Evolutionary conservation across 2,329 filamentous ascomycete species (phyloP), one percentile per base, ranked within the genome.

Genomic region (Sporothrix luriei): DNA sequence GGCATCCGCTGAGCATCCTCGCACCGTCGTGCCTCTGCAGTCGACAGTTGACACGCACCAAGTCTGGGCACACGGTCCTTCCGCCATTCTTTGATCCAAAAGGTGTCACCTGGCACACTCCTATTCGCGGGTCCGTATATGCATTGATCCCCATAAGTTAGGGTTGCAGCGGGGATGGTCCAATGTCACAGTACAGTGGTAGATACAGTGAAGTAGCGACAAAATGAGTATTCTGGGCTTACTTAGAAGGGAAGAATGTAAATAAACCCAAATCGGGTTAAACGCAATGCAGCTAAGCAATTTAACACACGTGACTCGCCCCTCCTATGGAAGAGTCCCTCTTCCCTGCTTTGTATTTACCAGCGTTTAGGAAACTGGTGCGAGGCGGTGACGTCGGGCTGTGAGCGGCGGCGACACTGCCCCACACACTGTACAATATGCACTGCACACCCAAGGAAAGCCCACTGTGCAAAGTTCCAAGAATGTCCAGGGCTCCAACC

Each of bases 381-480:
- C 38, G 38, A 46, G 57, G 57, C 57, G 57, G 57, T 62, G 57
- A 62, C 57, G 57, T 62, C 57, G 57, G 57, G 33, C 57, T 26
- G 57, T 62, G 57, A 21, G 57, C 38, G 38, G 57, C 57, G 38
- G 57, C 57, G n/a, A 38, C n/a, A 38, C 26, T 54, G 21, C n/a
- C 57, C 57, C 54, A 62, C 21, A 13, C 21, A 26, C n/a, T 62
- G n/a, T 62, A 16, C 24, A 13, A 29, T 11, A 24, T 54, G 14
- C 40, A 16, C 6, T 33, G 33, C 33, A 33, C 13, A 46, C 14
- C 10, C 40, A 13, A 46, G 14, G 40, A 4, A 46, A 46, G 9
- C 4, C 40, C 40, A 33, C 33, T 7, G 33, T 33, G 7, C 33
- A 33, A 7, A 11, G 10, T 43, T 43, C 46, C 46, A 14, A 48